Evolutionary conservation across 108 stramenopile species (phyloP).

Genomic region (Stephanodiscus minutulus): DNA sequence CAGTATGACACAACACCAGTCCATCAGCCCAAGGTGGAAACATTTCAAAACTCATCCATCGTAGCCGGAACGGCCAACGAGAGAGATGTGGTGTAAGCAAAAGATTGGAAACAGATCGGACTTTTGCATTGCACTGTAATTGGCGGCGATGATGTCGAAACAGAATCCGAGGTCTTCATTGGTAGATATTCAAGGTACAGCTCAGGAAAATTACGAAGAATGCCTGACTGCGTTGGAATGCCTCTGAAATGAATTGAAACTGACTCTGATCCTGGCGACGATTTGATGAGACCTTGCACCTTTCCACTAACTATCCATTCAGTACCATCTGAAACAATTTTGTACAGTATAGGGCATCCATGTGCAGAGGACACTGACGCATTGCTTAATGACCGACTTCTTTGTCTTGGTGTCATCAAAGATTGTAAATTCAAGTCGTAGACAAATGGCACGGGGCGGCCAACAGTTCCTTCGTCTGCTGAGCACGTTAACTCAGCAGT

Average conservation of each 20-base stretch:
- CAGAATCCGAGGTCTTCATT: background rate
- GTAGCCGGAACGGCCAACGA: constrained; percentile 39
- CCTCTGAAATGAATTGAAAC: constrained; percentile 60
- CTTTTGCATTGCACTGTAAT: constrained; percentile 42
- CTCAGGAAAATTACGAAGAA: constrained; percentile 55
- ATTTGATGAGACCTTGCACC: constrained; percentile 62
- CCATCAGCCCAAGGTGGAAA: background rate
- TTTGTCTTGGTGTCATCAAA: constrained; percentile 38
- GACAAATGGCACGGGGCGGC: constrained; percentile 63
- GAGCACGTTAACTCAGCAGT: constrained; percentile 50
- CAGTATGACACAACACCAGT: background rate
- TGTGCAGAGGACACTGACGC: constrained; percentile 18
- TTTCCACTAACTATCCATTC: constrained; percentile 72
- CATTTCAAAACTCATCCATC: constrained; percentile 40
- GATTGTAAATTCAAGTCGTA: constrained; percentile 46
- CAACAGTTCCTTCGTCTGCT: constrained; percentile 56
- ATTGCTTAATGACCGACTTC: constrained; percentile 18
- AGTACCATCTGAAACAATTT: constrained; percentile 52
- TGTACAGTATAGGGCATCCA: constrained; percentile 44
- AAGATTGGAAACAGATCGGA: constrained; percentile 44
- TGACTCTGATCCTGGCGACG: constrained; percentile 14
- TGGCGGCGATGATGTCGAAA: constrained; percentile 20
- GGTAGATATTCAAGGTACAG: constrained; percentile 47
- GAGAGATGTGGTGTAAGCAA: constrained; percentile 46
- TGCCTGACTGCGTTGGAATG: constrained; percentile 62